These are phyloP conservation scores for Cocos nucifera DNA, from an alignment of 176 grass and related monocot species.

Conservation along the genomic window DNA sequence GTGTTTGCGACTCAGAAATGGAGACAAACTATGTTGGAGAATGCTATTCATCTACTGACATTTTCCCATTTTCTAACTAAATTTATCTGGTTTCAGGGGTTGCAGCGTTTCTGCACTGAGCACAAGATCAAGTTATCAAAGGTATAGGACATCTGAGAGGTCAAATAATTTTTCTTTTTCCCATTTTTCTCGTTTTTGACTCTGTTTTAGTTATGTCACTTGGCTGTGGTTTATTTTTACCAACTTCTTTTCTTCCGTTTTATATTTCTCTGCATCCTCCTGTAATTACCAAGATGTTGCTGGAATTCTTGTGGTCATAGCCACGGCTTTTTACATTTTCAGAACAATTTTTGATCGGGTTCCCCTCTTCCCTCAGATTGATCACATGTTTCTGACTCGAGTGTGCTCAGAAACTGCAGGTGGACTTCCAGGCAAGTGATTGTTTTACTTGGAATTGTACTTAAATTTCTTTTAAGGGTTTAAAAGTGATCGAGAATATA, in stretches of 20 bases:
- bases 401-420: constrained; percentile 99
- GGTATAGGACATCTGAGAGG: constrained; percentile 24
- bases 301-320: constrained; percentile 14
- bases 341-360: constrained; percentile 15
- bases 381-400: constrained; percentile 85
- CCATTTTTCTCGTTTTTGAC: neutral
- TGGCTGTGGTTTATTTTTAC: neutral
- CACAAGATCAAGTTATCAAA: constrained; percentile 99
- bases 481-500: too few relatives aligned
- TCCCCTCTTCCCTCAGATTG: constrained; percentile 44
- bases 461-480: neutral
- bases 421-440: constrained; percentile 73
- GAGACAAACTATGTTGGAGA: too few relatives aligned
- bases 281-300: neutral
- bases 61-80: constrained; percentile 15
- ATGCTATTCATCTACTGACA: too few relatives aligned
- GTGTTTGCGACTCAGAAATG: too few relatives aligned
- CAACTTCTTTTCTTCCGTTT: neutral
- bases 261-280: neutral
- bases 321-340: constrained; percentile 7
- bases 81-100: constrained; percentile 36
- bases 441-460: neutral
- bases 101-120: constrained; percentile 93
- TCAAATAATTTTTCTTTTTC: neutral
- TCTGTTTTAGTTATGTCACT: too few relatives aligned